Evolutionary conservation across 305 asterid species (phyloP).

Genomic region (Petunia hybrid): DNA sequence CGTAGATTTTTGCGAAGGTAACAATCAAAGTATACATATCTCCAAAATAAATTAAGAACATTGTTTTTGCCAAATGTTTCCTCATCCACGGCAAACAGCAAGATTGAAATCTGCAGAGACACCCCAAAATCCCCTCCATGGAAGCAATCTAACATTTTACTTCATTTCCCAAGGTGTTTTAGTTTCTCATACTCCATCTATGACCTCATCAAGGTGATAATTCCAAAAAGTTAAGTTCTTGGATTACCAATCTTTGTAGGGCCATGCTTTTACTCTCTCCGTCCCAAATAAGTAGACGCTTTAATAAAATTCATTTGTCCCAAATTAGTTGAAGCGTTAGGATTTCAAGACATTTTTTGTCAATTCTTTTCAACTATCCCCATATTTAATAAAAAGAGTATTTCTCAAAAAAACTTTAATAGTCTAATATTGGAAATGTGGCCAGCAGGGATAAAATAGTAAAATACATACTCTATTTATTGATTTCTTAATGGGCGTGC

Average conservation of each 20-base stretch:
- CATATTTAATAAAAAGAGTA: no score
- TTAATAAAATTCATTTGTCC: no score
- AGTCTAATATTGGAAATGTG: no score
- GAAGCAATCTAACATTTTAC: constrained; percentile 35
- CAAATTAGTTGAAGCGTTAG: no score
- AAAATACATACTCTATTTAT: no score
- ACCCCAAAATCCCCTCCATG: constrained; percentile 27
- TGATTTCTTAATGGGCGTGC: no score
- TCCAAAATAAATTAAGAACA: not conserved
- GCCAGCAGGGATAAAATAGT: no score
- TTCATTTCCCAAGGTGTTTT: constrained; percentile 42
- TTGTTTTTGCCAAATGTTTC: constrained; percentile 44
- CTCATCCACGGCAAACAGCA: constrained; percentile 45
- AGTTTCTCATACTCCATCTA: constrained; percentile 15
- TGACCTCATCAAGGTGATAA: constrained; percentile 21
- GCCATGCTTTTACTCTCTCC: not conserved
- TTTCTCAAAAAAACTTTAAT: no score
- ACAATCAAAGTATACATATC: constrained; percentile 10
- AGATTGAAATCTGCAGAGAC: constrained; percentile 14
- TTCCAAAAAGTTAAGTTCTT: not conserved
- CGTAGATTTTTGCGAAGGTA: not conserved
- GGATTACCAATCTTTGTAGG: not conserved
- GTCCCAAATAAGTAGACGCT: no score
- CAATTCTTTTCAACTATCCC: no score
- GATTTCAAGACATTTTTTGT: no score